Evolutionary conservation across 768 basidiomycete species (phyloP), one percentile per base, ranked within the genome.

Genomic region (Galerina sulciceps): DNA sequence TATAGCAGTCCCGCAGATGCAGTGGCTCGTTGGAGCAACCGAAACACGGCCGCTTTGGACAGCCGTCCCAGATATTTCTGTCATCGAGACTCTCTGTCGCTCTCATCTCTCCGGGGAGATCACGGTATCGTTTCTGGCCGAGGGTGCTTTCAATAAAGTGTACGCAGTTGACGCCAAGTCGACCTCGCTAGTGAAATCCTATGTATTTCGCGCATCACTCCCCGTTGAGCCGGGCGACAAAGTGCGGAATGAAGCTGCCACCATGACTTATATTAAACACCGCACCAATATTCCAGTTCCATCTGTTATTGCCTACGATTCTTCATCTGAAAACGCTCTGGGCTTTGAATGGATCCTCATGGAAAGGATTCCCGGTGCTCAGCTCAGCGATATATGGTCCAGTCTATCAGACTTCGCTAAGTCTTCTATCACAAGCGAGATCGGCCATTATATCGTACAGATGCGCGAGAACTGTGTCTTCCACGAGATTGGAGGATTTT

Each of bases 341-440:
- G 64, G 64, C 13, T 58, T 37, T 36, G 63, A 65, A 47, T 65
- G 64, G 59, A 59, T 48, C 43, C 56, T 67, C 14, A 67, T 67
- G 66, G 61, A 67, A 47, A 59, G 59, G 46, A 37, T 67, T 43
- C 53, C 58, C 42, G 65, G 65, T 38, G 43, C 43, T 17, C 42
- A 57, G 31, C 45, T 62, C 56, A 46, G 42, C 41, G 40, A 59
- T 53, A 45, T 57, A 40, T 63, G 62, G 58, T 34, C 20, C 14
- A 22, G 41, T 54, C n/a, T 54, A 54, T 54, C 53, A 38, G 53
- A 54, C 53, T 26, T 9, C 40, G 42, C 42, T 2, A 54, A 54
- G 31, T n/a, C 20, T 2, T 4, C 41, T 18, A 54, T 54, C 23
- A 43, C 41, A 8, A 40, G 53, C 17, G 20, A 41, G 40, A 54